Base-by-base conservation (phyloP, 2,329 filamentous ascomycete species). In the Diaporthe nobilis region DNA sequence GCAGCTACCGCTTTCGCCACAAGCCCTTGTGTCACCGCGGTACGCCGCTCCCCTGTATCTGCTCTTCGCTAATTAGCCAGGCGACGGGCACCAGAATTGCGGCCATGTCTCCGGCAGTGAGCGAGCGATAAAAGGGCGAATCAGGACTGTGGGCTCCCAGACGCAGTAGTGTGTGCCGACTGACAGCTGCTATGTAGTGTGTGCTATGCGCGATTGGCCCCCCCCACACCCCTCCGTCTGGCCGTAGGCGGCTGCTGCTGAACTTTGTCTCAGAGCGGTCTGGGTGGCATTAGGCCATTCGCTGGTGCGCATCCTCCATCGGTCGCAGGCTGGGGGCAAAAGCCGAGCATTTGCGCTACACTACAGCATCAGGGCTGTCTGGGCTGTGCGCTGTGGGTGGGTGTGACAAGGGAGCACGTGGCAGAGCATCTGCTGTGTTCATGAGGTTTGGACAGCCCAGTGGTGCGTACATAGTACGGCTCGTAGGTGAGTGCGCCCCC, bases 361-460 rank as follows among this genome's bases (percentile, higher is more conserved):
- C 63, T 61, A 34, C 53, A 42, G 22, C 51, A 61, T n/a, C 39
- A 34, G 55, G 47, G n/a, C n/a, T 25, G 39, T 47, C 39, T 13
- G 55, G 47, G 44, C 17, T 39, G 39, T 51, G 31, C 42, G 31
- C 12, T 20, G 6, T 20, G 57, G 37, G 67, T 74, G 51, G 47
- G 72, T 74, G 53, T 47, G 63, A 53, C 53, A 61, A 37, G 15
- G 47, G 61, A 58, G 53, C 63, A 70, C 72, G 63, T 74, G 53
- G 72, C 42, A 74, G 42, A 17, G 31, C 42, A 68, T 39, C 22
- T 68, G 65, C 47, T 47, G 65, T 51, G 22, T 53, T 53, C 22
- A 39, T 28, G 20, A 25, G 47, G 31, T 53, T 68, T 51, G 34
- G 31, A 34, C 31, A 22, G 39, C 47, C 15, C 60, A 15, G 60